Evolutionary conservation across 148 eudicot genomes (phyloP), one percentile per base, ranked within the genome.

Genomic region (Heliamphora exappendiculata): DNA sequence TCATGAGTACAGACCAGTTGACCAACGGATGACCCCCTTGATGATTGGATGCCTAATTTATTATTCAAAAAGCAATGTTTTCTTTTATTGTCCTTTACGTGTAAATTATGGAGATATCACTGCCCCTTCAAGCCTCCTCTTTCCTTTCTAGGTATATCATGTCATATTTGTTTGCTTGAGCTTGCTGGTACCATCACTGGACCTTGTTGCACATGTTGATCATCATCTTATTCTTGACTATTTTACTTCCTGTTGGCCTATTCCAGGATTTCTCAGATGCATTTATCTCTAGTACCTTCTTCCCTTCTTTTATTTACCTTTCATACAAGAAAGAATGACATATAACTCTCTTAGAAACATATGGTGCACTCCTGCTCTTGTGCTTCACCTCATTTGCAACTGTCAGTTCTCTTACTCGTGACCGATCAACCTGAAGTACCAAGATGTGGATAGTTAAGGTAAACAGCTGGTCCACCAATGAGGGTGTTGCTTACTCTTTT

Each of bases 261-360:
- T 19, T 33, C 37, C 16, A 16, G 41, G 58, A 28, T 16, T 50
- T 70, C 16, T 50, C 37, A 33, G 57, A 29, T 70, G 42, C 29
- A 42, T 26, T 72, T 72, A 55, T 72, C 14, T 37, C 50, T 36
- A 24, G 33, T 55, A 72, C 19, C 75, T 55, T 72, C 31, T 55
- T 54, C n/a, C 13, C 47, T 17, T 36, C 17, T 53, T 72, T 54
- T 7, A n/a, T 54, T 72, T 54, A 22, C 3, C 11, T 72, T 54
- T n/a, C n/a, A 1, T 37, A 14, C 12, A 13, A 11, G 29, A 22
- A 54, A 4, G 19, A n/a, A 54, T 66, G 10, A 7, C 39, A 66
- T 20, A 14, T 39, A 31, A 1, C 19, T 50, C 24, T 28, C 20
- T 68, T 5, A 42, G 31, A 19, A 29, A 36, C n/a, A 53, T 36